Conservation (phyloP, 495 filamentous ascomycete genomes). For the Baudoinia panamericana region DNA sequence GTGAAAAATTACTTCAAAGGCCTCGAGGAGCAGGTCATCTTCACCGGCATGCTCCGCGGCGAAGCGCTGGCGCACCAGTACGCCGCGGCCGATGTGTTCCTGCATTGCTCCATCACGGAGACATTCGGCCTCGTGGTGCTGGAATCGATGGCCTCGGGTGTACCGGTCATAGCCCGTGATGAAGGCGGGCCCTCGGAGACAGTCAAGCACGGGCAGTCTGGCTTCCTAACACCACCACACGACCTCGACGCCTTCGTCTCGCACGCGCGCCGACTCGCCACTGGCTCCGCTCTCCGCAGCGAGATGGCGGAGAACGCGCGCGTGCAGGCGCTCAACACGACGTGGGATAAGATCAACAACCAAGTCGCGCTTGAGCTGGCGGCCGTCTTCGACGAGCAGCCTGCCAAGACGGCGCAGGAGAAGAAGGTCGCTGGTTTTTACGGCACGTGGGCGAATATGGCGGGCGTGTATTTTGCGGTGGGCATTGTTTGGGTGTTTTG, state of each 20-base stretch:
- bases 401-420: conserved; percentile 3
- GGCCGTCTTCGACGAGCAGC: conserved; percentile 35
- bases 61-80: conserved; percentile 42
- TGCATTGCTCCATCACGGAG: conserved; percentile 54
- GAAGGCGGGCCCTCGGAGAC: conserved; percentile 53
- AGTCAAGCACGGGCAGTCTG: conserved; percentile 40
- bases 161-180: conserved; percentile 50
- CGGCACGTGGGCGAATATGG: conserved; percentile 11
- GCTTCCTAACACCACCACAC: conserved; percentile 42
- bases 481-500: conserved; percentile 22
- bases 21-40: conserved; percentile 39
- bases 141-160: conserved; percentile 52
- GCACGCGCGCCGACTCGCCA: conserved; percentile 32
- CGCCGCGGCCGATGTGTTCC: conserved; percentile 47
- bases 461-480: conserved; percentile 17
- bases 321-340: conserved; percentile 42
- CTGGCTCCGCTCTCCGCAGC: conserved; percentile 29
- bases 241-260: conserved; percentile 41
- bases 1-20: conserved; percentile 39
- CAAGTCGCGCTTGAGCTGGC: conserved; percentile 45
- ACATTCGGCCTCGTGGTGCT: conserved; percentile 53
- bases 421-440: conserved; percentile 11
- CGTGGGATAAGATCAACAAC: conserved; percentile 53
- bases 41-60: conserved; percentile 45
- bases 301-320: conserved; percentile 33